Evolutionary conservation across 73 alveolate genomes (phyloP), one percentile per base, ranked within the genome.

Genomic region (Stentor roeselii): DNA sequence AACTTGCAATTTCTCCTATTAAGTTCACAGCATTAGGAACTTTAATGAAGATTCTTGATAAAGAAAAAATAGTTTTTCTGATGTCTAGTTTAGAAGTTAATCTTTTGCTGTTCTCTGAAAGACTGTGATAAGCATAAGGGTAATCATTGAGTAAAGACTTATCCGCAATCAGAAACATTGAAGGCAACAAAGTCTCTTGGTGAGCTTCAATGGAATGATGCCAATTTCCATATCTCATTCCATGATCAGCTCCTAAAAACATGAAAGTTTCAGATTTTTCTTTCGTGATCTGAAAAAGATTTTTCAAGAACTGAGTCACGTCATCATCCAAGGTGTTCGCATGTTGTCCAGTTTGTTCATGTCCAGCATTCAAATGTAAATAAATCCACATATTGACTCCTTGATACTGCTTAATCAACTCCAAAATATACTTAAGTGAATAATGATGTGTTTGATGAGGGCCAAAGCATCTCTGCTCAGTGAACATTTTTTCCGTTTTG

Each of bases 181-280:
- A 21, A 21, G 74, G 74, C 15, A 58, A 31, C 74, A 21, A 21
- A 2, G 15, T n/a, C 2, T 58, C 74, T 58, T 58, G 74, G 2
- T 58, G 27, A 31, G 74, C 74, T 1, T n/a, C 15, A 58, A 58
- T n/a, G 35, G 15, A n/a, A 21, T 58, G 15, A 58, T 21, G 27
- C 74, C 74, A 58, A 31, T 58, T 31, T 58, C 74, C 74, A 58
- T 58, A 58, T n/a, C 74, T n/a, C 74, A 58, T 58, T 0, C 74
- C 74, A 58, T 58, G 74, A 31, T 58, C 74, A 2, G 74, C 74
- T 21, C 74, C 74, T 58, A 58, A 58, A 58, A 58, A 58, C 0
- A 58, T 58, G 0, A 31, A 58, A 58, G 27, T 58, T 21, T 58
- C 74, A 31, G 15, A 31, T 1, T n/a, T 58, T 58, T 58, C 27